These are phyloP conservation scores for Teratosphaeria epicoccoides DNA, from an alignment of 2,329 filamentous ascomycete species.

Conservation along the genomic window DNA sequence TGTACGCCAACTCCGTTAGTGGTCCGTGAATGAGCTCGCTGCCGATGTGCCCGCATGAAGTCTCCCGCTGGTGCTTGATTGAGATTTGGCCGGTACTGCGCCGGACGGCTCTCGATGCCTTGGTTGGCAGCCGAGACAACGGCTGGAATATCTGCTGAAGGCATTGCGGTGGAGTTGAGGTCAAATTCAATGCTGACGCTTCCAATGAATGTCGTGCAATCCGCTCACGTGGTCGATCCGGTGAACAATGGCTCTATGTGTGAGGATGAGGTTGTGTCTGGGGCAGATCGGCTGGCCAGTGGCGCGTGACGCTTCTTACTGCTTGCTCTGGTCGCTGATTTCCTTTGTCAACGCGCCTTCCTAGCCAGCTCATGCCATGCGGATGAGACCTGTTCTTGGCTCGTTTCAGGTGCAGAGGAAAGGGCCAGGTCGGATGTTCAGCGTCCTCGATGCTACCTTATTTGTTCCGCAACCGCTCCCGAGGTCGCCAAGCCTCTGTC, in stretches of 20 bases:
- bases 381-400: neutral
- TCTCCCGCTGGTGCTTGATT: slow-evolving; percentile 26
- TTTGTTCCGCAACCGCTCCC: neutral
- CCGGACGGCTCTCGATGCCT: neutral
- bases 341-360: neutral
- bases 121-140: neutral
- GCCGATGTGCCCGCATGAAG: slow-evolving; percentile 32
- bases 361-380: slow-evolving; percentile 5
- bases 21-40: slow-evolving; percentile 16
- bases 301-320: neutral
- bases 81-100: slow-evolving; percentile 19
- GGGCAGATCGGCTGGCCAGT: neutral
- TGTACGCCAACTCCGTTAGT: slow-evolving; percentile 61
- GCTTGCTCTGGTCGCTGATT: neutral
- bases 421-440: neutral
- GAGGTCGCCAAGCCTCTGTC: too few species aligned
- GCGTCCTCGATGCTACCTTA: neutral
- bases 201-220: neutral
- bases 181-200: neutral
- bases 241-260: neutral
- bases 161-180: slow-evolving; percentile 5
- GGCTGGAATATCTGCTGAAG: neutral
- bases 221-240: too few species aligned
- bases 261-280: neutral
- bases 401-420: neutral